Evolutionary conservation across 1,139 yeast genomes (phyloP), one percentile per base, ranked within the genome.

Genomic region (Saccharomyces hybrid): DNA sequence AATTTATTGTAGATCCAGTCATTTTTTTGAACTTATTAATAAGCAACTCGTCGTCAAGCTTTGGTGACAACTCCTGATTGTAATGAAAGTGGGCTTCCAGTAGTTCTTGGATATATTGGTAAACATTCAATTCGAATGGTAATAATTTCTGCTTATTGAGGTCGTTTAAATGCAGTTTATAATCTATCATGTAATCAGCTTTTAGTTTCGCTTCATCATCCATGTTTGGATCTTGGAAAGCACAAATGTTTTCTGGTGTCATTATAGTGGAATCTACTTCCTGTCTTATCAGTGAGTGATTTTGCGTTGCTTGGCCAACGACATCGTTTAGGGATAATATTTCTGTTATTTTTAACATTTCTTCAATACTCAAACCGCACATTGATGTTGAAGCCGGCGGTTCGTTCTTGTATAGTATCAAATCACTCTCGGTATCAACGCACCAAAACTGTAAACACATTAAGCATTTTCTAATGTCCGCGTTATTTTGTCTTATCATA

Each of bases 401-500:
- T 38, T 50, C 41, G 26, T 70, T 72, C 2, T 69, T 61, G 53
- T 76, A 79, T 60, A 87, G 14, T 7, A 47, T 38, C 2, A 38
- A 4, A 38, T 19, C 44, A 38, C 21, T 16, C 24, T 11, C 24
- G 6, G 24, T 16, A 38, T 16, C 6, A 16, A 16, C 44, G 12
- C 44, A 83, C 59, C 82, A 60, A 58, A 79, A 75, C 65, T 88
- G 95, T 46, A 86, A 73, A 5, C 74, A 72, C 65, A 78, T 74
- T 9, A 88, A 67, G 27, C 81, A 74, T 55, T 74, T 75, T 51
- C 95, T 73, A 19, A 88, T 66, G 66, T 88, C 95, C 48, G 67
- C 66, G 9, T 72, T 60, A 48, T 66, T 63, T 1, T 69, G 67
- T 19, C 65, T 60, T 0, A 81, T 65, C 0, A 84, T 58, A 0